These are phyloP conservation scores for Lodderomyces jiufengensis DNA, from an alignment of 1,139 yeast genomes.

Conservation along the genomic window DNA sequence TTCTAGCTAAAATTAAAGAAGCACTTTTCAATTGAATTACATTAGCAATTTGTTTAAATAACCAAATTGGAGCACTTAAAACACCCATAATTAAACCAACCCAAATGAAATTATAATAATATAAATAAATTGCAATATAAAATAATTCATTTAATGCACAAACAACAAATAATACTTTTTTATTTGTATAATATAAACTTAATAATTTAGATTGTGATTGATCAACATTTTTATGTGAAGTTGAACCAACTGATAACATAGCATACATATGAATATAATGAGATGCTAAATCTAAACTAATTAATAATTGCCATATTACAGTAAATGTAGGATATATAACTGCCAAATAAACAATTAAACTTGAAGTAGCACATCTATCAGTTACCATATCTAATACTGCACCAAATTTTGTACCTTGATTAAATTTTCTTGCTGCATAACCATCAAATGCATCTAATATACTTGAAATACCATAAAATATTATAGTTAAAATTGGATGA, in stretches of 20 bases:
- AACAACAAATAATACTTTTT: conserved; percentile 76
- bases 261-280: conserved; percentile 99
- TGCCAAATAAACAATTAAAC: conserved; percentile 80
- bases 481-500: conserved; percentile 75
- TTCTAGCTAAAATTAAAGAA: conserved; percentile 70
- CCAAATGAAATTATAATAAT: conserved; percentile 61
- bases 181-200: conserved; percentile 81
- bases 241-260: conserved; percentile 72
- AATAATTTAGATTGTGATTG: conserved; percentile 68
- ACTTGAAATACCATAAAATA: conserved; percentile 83
- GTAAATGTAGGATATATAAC: conserved; percentile 68
- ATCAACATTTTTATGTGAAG: conserved; percentile 82
- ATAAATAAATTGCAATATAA: conserved; percentile 83
- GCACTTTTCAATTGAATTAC: conserved; percentile 87
- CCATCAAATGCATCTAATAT: conserved; percentile 96
- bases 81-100: conserved; percentile 65
- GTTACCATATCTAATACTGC: conserved; percentile 99
- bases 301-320: conserved; percentile 77
- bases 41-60: conserved; percentile 87
- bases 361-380: conserved; percentile 93
- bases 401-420: conserved; percentile 90
- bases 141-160: conserved; percentile 93
- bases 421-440: conserved; percentile 82
- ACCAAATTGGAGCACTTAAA: conserved; percentile 80
- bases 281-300: conserved; percentile 86